phyloP scores from a whole-genome alignment of 768 basidiomycete genomes.

The Agrocybe praecox region DNA sequence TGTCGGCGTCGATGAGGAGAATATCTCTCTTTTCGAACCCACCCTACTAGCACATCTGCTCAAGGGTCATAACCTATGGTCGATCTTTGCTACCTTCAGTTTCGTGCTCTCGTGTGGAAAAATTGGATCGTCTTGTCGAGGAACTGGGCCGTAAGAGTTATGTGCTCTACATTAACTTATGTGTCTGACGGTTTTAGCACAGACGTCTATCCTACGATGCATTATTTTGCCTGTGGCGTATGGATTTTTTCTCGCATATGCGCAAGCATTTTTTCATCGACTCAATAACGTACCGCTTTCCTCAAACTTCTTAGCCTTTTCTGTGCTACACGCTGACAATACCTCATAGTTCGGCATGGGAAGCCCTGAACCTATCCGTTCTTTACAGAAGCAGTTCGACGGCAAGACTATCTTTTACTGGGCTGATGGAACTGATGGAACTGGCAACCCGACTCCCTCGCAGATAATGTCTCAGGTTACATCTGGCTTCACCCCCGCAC shows the following conservation, averaged over 20 bases:
- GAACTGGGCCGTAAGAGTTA: constrained; percentile 52
- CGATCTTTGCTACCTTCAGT: not conserved
- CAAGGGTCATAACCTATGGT: not conserved
- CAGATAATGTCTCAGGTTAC: constrained; percentile 67
- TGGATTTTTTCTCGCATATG: constrained; percentile 66
- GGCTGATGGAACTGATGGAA: constrained; percentile 68
- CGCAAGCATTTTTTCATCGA: constrained; percentile 60
- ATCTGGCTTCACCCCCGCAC: constrained; percentile 46
- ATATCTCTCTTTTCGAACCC: not conserved
- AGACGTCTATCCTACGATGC: constrained; percentile 62
- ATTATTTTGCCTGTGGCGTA: constrained; percentile 66
- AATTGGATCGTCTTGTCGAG: constrained; percentile 44
- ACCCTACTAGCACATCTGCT: not conserved
- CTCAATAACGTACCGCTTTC: constrained; percentile 56
- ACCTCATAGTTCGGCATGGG: constrained; percentile 61
- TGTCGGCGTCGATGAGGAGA: too few species aligned
- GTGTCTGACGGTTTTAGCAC: not conserved
- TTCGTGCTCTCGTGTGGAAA: not conserved
- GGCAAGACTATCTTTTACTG: constrained; percentile 59
- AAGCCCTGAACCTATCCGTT: constrained; percentile 47
- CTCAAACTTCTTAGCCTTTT: not conserved
- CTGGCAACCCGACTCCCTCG: constrained; percentile 52
- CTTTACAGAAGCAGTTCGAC: constrained; percentile 52
- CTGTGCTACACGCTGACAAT: not conserved
- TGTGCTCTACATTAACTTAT: not conserved